These are phyloP conservation scores for Chlorella variabilis DNA, from an alignment of 163 green algal species.

Conservation along the genomic window DNA sequence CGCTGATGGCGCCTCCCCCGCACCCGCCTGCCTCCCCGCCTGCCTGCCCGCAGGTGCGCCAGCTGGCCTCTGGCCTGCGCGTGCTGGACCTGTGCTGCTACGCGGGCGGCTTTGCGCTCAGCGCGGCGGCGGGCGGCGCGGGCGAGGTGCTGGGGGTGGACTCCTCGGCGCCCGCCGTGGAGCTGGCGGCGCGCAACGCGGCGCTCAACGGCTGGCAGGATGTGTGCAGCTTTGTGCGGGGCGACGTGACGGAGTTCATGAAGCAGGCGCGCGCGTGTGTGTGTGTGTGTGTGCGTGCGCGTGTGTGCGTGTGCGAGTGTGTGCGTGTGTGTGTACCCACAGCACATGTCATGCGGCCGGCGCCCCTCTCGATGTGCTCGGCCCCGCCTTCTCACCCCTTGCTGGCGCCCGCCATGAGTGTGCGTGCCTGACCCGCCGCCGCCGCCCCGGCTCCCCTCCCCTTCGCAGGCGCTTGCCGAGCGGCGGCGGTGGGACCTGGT, in stretches of 20 bases:
- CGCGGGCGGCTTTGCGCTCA: constrained; percentile 82
- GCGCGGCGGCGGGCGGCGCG: constrained; percentile 64
- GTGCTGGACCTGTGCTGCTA: constrained; percentile 97
- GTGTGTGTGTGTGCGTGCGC: neutral
- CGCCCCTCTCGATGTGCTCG: too few species aligned
- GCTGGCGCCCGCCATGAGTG: too few species aligned
- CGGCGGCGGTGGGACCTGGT: constrained; percentile 81
- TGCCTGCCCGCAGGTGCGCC: constrained; percentile 65
- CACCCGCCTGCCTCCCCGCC: too few species aligned
- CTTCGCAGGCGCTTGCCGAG: constrained; percentile 38
- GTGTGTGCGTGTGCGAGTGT: neutral
- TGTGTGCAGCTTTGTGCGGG: constrained; percentile 60
- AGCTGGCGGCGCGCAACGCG: constrained; percentile 78
- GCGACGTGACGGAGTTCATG: constrained; percentile 76
- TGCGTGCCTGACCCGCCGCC: neutral
- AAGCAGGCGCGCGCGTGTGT: constrained; percentile 12
- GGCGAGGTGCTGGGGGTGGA: constrained; percentile 67
- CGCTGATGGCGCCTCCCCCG: too few species aligned
- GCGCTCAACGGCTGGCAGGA: constrained; percentile 75
- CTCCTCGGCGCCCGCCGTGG: constrained; percentile 72
- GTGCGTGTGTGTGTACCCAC: neutral
- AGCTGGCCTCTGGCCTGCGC: constrained; percentile 58
- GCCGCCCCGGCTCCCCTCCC: too few species aligned
- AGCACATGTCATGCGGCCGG: too few species aligned
- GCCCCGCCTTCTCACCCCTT: too few species aligned